phyloP scores from a whole-genome alignment of 257 asterid species.

The Paulownia fortunei region DNA sequence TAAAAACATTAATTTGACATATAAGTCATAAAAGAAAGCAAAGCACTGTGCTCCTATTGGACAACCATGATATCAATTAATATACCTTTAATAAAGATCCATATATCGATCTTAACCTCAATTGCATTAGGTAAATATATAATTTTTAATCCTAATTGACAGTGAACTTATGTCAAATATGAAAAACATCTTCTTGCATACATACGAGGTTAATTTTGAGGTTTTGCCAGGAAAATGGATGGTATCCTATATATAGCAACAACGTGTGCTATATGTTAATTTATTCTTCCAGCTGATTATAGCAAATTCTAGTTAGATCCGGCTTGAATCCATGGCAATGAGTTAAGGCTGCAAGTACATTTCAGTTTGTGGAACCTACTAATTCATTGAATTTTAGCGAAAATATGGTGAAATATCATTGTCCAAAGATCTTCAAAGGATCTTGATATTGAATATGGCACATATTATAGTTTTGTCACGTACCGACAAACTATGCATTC shows the following conservation, averaged over 20 bases:
- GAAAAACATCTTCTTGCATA: too few relatives aligned
- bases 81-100: too few relatives aligned
- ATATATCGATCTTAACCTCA: too few relatives aligned
- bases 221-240: neutral
- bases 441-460: slow-evolving; percentile 36
- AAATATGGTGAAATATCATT: slow-evolving; percentile 46
- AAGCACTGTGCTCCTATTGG: too few relatives aligned
- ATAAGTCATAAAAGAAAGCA: neutral
- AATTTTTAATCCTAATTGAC: too few relatives aligned
- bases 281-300: neutral
- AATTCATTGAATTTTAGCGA: slow-evolving; percentile 13
- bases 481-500: slow-evolving; percentile 22
- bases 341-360: slow-evolving; percentile 28
- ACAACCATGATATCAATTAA: too few relatives aligned
- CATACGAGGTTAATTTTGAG: too few relatives aligned
- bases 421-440: slow-evolving; percentile 45
- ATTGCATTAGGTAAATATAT: too few relatives aligned
- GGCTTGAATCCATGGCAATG: slow-evolving; percentile 8
- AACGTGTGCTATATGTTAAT: neutral
- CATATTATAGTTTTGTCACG: slow-evolving; percentile 15
- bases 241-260: neutral
- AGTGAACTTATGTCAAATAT: too few relatives aligned
- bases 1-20: neutral
- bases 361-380: slow-evolving; percentile 40
- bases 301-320: slow-evolving; percentile 16